Evolutionary conservation across 768 basidiomycete species (phyloP).

Genomic region (Chalciporus pseudorubinellus): DNA sequence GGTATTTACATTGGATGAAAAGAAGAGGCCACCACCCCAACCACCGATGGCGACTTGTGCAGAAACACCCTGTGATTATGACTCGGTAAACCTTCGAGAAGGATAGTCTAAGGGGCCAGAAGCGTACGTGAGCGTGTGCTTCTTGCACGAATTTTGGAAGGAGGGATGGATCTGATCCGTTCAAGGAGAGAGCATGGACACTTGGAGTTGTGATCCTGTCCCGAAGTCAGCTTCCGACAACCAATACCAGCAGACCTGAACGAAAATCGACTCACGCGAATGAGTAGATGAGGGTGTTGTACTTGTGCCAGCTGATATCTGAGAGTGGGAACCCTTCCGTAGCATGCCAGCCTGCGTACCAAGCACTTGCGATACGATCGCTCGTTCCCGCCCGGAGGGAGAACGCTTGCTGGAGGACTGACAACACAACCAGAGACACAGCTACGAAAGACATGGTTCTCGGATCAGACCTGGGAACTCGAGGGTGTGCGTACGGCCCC

Average conservation of each 20-base stretch:
- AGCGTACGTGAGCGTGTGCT: slow-evolving; percentile 34
- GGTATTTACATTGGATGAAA: slow-evolving; percentile 55
- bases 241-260: background rate
- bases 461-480: background rate
- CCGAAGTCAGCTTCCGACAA: background rate
- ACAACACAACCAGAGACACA: background rate
- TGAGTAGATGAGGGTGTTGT: slow-evolving; percentile 61
- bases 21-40: slow-evolving; percentile 62
- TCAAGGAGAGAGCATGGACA: slow-evolving; percentile 29
- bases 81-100: background rate
- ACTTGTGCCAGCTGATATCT: slow-evolving; percentile 64
- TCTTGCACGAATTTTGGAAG: slow-evolving; percentile 57
- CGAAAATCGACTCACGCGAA: slow-evolving; percentile 46
- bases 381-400: background rate
- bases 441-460: slow-evolving; percentile 1
- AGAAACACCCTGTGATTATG: slow-evolving; percentile 43
- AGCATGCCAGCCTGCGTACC: slow-evolving; percentile 70
- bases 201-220: slow-evolving; percentile 33
- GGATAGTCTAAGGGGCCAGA: background rate
- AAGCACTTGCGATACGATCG: slow-evolving; percentile 44
- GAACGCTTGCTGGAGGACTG: background rate
- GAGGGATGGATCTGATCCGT: slow-evolving; percentile 41
- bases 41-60: slow-evolving; percentile 64
- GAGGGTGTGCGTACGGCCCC: background rate
- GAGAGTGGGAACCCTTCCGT: slow-evolving; percentile 47